Conservation (phyloP, 805 yeast species). For the Saccharomycopsis selenospora region DNA sequence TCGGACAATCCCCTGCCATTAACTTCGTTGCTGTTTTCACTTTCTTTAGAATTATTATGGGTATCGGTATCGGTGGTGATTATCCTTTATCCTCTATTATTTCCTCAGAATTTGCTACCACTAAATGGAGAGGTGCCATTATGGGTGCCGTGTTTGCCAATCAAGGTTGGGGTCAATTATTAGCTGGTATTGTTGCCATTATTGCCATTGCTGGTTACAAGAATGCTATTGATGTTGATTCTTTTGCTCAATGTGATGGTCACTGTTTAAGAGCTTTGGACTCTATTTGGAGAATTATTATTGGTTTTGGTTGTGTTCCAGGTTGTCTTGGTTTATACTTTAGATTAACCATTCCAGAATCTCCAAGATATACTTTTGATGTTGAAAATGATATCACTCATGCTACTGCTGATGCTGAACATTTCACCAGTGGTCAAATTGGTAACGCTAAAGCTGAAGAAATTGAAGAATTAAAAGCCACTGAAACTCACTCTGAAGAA, state of each 20-base stretch:
- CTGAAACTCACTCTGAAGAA: conserved; percentile 42
- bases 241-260: conserved; percentile 54
- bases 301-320: conserved; percentile 89
- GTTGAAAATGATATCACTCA: conserved; percentile 51
- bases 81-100: conserved; percentile 91
- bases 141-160: conserved; percentile 95
- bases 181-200: conserved; percentile 80
- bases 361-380: conserved; percentile 86
- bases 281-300: conserved; percentile 88
- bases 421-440: conserved; percentile 41
- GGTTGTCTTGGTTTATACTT: conserved; percentile 78
- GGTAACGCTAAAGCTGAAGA: conserved; percentile 44
- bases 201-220: conserved; percentile 74
- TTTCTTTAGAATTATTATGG: conserved; percentile 79
- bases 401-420: conserved; percentile 50
- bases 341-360: conserved; percentile 91
- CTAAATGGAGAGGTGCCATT: conserved; percentile 97
- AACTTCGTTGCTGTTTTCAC: conserved; percentile 66
- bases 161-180: conserved; percentile 94
- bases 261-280: conserved; percentile 73
- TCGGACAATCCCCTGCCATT: conserved; percentile 67
- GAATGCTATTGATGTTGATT: conserved; percentile 42
- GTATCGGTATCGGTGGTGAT: conserved; percentile 97
- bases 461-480: conserved; percentile 38
- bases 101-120: conserved; percentile 86